Evolutionary conservation across 2,329 filamentous ascomycete genomes (phyloP).

Genomic region (Colletotrichum sp.): DNA sequence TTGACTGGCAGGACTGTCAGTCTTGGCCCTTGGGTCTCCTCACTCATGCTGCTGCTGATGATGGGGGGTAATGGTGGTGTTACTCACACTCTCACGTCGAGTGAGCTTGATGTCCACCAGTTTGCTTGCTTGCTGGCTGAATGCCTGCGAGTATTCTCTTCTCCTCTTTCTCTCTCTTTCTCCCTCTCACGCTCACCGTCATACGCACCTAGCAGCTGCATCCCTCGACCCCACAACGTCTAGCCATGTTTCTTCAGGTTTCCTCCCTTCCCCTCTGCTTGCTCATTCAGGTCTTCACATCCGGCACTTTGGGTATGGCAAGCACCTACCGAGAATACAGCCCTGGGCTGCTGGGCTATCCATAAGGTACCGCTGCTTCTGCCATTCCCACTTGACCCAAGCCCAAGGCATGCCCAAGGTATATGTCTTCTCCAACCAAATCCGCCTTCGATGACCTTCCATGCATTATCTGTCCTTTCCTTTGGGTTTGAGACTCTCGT

Average conservation of each 20-base stretch:
- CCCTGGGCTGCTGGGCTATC: background rate
- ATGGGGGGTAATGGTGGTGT: background rate
- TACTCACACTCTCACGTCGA: background rate
- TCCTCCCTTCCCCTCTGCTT: background rate
- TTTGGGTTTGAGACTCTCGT: background rate
- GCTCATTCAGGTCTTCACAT: background rate
- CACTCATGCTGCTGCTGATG: background rate
- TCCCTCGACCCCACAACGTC: background rate
- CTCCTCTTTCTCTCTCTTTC: background rate
- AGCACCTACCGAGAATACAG: background rate
- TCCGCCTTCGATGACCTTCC: background rate
- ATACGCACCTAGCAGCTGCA: background rate
- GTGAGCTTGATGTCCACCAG: background rate
- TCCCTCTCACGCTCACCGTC: background rate
- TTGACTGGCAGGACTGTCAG: background rate
- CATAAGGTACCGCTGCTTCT: slow-evolving; percentile 11
- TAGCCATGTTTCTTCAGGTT: background rate
- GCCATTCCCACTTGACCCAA: background rate
- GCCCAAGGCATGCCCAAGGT: background rate
- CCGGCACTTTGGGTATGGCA: background rate
- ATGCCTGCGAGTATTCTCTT: background rate
- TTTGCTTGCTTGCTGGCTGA: background rate
- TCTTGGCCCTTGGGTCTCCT: background rate
- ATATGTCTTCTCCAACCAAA: background rate
- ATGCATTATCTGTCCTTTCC: background rate